These are phyloP conservation scores for Aphelidium insulamus DNA, from an alignment of 371 early-diverging fungal genomes.

Conservation along the genomic window DNA sequence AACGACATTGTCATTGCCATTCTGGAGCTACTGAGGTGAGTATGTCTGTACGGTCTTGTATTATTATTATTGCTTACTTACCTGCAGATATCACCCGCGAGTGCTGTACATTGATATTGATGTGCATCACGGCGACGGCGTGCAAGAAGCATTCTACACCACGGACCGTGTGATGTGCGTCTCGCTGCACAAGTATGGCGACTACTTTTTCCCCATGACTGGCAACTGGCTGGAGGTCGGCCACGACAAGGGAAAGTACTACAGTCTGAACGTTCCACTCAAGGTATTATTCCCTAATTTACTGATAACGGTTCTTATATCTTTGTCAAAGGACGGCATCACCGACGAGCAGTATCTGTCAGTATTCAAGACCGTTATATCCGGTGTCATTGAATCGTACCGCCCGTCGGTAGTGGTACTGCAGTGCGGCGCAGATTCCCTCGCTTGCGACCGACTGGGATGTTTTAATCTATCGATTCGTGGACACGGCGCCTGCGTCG, in stretches of 20 bases:
- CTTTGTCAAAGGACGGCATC: slow-evolving; percentile 63
- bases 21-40: slow-evolving; percentile 52
- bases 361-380: slow-evolving; percentile 65
- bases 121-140: slow-evolving; percentile 93
- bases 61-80: background rate
- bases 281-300: too few species aligned
- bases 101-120: slow-evolving; percentile 90
- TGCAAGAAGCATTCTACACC: slow-evolving; percentile 80
- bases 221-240: slow-evolving; percentile 65
- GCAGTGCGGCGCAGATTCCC: slow-evolving; percentile 91
- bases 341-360: slow-evolving; percentile 61
- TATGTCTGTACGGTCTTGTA: background rate
- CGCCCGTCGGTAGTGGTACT: slow-evolving; percentile 66
- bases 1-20: slow-evolving; percentile 88
- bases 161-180: slow-evolving; percentile 83
- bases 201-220: slow-evolving; percentile 83
- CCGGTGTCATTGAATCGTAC: slow-evolving; percentile 48
- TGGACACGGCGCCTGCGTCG: slow-evolving; percentile 77
- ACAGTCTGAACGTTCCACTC: slow-evolving; percentile 76
- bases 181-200: slow-evolving; percentile 83
- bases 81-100: slow-evolving; percentile 34
- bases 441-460: slow-evolving; percentile 76
- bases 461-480: slow-evolving; percentile 69
- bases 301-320: too few species aligned
- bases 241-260: slow-evolving; percentile 44